Evolutionary conservation across 2,329 filamentous ascomycete species (phyloP), one percentile per base, ranked within the genome.

Genomic region (Botrytis galanthina): DNA sequence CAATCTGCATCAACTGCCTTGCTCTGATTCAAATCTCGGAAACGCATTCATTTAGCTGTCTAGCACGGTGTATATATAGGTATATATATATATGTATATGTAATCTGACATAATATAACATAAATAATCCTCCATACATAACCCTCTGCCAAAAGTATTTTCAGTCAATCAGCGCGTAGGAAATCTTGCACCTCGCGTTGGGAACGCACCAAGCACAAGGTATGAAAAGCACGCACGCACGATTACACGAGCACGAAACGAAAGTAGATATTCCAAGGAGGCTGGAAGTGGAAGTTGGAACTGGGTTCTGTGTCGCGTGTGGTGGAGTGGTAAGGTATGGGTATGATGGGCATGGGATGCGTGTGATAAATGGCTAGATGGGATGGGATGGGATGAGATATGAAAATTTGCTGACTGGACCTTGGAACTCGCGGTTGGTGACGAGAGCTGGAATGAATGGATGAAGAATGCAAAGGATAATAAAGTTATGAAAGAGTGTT

Each of bases 181-280:
- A 54, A 64, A 22, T 44, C 18, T 14, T 44, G 61, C 39, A 64
- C 18, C 29, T 32, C 61, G 61, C 61, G 39, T 46, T 64, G 18
- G 61, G 39, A 64, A 44, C 18, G 61, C 61, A 64, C 39, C 39
- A 63, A 63, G 61, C 39, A 63, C 61, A 39, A 63, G 51, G 51
- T 57, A 32, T 57, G 16, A 57, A 57, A 18, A 32, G 51, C 51
- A 57, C 51, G 51, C n/a, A 57, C 51, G n/a, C n/a, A 57, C 51
- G n/a, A 57, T 18, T 29, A 57, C 51, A 64, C 26, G 39, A 46
- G 61, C 37, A 63, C 61, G 37, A 63, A 42, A 63, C 39, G 26
- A 63, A 42, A n/a, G 48, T 14, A 54, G 37, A 29, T 12, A 18
- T 42, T 62, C 59, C 18, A 10, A 57, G 51, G 51, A 57, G 51